Base-by-base conservation (phyloP, 805 yeast species). In the Candida boleticola region DNA sequence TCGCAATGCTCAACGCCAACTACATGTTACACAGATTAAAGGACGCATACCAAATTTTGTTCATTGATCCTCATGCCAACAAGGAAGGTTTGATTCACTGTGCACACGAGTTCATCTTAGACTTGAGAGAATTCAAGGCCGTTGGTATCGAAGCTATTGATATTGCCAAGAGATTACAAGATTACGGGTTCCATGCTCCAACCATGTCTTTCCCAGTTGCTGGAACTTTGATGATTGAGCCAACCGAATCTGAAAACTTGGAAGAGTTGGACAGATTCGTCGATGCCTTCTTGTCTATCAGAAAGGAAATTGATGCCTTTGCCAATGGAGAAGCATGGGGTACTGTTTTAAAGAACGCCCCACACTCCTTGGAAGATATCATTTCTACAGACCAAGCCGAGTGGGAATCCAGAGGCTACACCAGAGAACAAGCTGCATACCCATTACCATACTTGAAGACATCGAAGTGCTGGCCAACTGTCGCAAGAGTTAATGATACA, bases 171-270 rank as follows among this genome's bases (percentile, higher is more conserved):
- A 81, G 99, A 65, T 75, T 93, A 46, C 98, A 93, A 68, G 99
- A 93, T 68, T 93, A 92, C 62, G 97, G 98, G 0, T 93, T 93
- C 80, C 99, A 93, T 66, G 97, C 97, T 1, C 99, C 99, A 48
- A 93, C 99, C 20, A 83, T 93, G 87, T 93, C 98, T 2, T 93
- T 93, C 87, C 99, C 99, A 7, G 95, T 93, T 39, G 92, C 97
- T 4, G 96, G 95, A 48, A 93, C 99, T 2, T 76, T 93, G 54
- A 93, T 93, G 99, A 81, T 93, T 49, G 99, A 93, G 70, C 99
- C 99, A 45, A 93, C 99, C 3, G 99, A 93, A 68, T 83, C 93
- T 16, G 99, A 93, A 68, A 81, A 89, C 58, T 67, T 84, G 56
- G 86, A 75, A 42, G 99, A 93, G 68, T 73, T 93, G 47, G 92